Evolutionary conservation across 176 grass and related monocot species (phyloP), one percentile per base, ranked within the genome.

Genomic region (Puya raimondii): DNA sequence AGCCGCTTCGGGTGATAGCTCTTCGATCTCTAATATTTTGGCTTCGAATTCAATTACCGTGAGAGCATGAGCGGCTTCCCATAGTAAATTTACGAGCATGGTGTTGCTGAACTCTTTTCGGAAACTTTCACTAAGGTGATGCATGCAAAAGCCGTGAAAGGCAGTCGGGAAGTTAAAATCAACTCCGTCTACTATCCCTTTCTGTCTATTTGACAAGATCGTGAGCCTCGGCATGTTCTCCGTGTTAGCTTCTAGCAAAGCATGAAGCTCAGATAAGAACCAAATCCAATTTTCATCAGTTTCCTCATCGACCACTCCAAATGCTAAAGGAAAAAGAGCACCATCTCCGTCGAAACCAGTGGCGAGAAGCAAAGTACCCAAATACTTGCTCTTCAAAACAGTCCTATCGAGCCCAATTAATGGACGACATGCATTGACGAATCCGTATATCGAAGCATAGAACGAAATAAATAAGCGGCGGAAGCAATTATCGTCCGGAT

Each of bases 121-220:
- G 72, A 99, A 99, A 70, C 80, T 86, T 66, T 99, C 89, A 25
- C 84, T 93, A 42, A 99, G 80, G 72, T 86, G 78, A 23, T 78
- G 94, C 94, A 99, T 99, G 63, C 94, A 99, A 63, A 59, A 92
- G 42, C 94, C 94, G 50, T 99, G 94, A 72, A 99, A 99, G 67
- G 94, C 94, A 17, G 94, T 93, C 2, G 94, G 94, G 64, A 99
- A 99, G 80, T 93, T 99, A 78, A 90, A 99, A 17, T 99, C 94
- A 7, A 99, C 94, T 14, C 94, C 94, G 78, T 99, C 94, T 57
- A 77, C 63, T 27, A 99, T 99, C 23, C 94, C 94, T 57, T 99
- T 93, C 75, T 84, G 72, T 68, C 94, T 82, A 50, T 99, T 89
- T 10, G 94, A 99, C 58, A 99, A 76, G 29, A 99, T 90, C 49